Evolutionary conservation across 2,329 filamentous ascomycete species (phyloP), one percentile per base, ranked within the genome.

Genomic region (Botryotinia calthae): DNA sequence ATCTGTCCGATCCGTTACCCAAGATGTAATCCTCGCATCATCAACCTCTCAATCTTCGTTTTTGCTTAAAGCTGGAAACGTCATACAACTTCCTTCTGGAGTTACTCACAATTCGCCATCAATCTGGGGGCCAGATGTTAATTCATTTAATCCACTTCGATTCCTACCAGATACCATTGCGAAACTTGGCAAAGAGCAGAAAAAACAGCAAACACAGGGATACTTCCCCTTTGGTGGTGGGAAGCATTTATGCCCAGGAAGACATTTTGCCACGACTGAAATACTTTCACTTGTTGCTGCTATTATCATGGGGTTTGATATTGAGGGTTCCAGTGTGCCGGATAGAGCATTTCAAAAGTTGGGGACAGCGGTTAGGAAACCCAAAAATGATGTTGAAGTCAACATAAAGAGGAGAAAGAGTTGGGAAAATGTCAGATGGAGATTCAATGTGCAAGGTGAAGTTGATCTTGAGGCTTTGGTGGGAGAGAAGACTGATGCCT

Each of bases 101-200:
- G 81, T 84, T 7, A 82, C 85, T 22, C 85, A 87, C 73, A 76
- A 79, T 2, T 81, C 84, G 31, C 70, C 76, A 12, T 75, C 78
- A 0, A 82, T 86, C 70, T 86, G 85, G 85, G 85, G 85, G 6
- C 75, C 80, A 1, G 82, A 85, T 54, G 83, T 80, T 1, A 74
- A 75, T 2, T 67, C 73, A 1, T 87, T 87, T 77, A 82, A 85
- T 51, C 80, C 84, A 0, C 58, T 75, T 10, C 83, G 84, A 16
- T 86, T 86, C 76, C 73, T 84, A 0, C 71, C 75, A 72, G 75
- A 28, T 16, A 75, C 70, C 9, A 76, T 76, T 66, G 72, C 72
- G 71, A 68, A 62, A 54, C 70, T 75, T 69, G 16, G 44, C 34
- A 77, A 75, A 69, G 72, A 74, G 9, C 73, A 71, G 10, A 74